phyloP scores from a whole-genome alignment of 2,329 filamentous ascomycete species.

The Thelonectria olida region DNA sequence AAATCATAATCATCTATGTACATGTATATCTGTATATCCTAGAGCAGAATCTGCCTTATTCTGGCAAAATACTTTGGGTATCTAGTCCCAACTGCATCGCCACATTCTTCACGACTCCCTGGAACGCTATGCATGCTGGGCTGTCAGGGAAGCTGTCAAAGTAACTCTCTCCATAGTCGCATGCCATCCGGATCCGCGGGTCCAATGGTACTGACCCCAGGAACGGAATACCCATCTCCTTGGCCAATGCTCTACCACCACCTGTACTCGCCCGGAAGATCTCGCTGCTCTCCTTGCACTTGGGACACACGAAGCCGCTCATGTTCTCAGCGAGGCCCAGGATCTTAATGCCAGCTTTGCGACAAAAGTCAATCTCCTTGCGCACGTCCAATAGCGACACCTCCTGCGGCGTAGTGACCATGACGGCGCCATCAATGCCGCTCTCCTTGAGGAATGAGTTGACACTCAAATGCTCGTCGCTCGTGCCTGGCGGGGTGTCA shows the following conservation, averaged over 20 bases:
- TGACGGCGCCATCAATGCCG: constrained; percentile 90
- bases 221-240: constrained; percentile 89
- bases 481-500: constrained; percentile 94
- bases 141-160: constrained; percentile 94
- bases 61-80: constrained; percentile 60
- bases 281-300: constrained; percentile 81
- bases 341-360: constrained; percentile 89
- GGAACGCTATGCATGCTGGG: constrained; percentile 85
- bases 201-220: constrained; percentile 91
- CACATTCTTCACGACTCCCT: constrained; percentile 79
- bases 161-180: constrained; percentile 97
- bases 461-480: constrained; percentile 93
- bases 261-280: constrained; percentile 95
- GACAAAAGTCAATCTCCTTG: constrained; percentile 98
- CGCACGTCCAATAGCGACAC: constrained; percentile 90
- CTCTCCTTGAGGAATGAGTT: constrained; percentile 91
- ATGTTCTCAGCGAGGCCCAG: constrained; percentile 97
- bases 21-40: constrained; percentile 18
- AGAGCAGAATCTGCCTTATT: constrained; percentile 34
- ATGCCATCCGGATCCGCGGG: constrained; percentile 93
- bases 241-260: constrained; percentile 80
- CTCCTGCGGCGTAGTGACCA: constrained; percentile 96
- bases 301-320: constrained; percentile 95
- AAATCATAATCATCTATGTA: constrained; percentile 18
- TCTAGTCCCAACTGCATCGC: constrained; percentile 72